Evolutionary conservation across 495 filamentous ascomycete genomes (phyloP).

Genomic region (Delitschia confertaspora): DNA sequence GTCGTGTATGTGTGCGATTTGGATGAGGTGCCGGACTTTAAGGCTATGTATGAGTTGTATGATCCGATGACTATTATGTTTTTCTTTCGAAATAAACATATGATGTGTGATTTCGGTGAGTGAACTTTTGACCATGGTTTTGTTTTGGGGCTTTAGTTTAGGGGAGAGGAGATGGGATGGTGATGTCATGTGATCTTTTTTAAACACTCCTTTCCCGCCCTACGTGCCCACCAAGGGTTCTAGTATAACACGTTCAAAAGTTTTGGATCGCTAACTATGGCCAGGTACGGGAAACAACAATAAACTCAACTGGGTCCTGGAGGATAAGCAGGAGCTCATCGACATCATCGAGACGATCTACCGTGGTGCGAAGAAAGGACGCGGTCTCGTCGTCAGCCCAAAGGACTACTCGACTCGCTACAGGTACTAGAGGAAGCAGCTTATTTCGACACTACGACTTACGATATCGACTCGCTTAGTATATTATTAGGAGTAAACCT

Average conservation of each 20-base stretch:
- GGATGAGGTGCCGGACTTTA: slow-evolving; percentile 94
- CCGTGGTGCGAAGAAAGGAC: slow-evolving; percentile 91
- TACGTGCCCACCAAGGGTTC: too few species aligned
- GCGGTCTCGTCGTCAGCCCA: slow-evolving; percentile 90
- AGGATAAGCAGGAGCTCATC: slow-evolving; percentile 98
- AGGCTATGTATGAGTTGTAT: slow-evolving; percentile 72
- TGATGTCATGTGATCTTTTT: too few species aligned
- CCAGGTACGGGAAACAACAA: slow-evolving; percentile 89
- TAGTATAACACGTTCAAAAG: too few species aligned
- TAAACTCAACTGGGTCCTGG: slow-evolving; percentile 92
- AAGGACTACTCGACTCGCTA: slow-evolving; percentile 49
- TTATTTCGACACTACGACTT: too few species aligned
- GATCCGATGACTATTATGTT: slow-evolving; percentile 60
- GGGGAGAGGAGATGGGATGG: too few species aligned
- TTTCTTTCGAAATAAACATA: slow-evolving; percentile 98
- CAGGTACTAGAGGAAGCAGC: slow-evolving; percentile 28
- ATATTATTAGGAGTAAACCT: too few species aligned
- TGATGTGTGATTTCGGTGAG: slow-evolving; percentile 85
- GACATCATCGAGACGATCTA: slow-evolving; percentile 99
- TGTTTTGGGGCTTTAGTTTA: too few species aligned
- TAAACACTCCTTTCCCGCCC: too few species aligned
- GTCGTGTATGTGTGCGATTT: slow-evolving; percentile 97
- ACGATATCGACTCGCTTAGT: too few species aligned
- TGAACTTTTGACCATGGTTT: not conserved
- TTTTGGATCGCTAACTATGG: not conserved